Evolutionary conservation across 176 grass and related monocot species (phyloP).

Genomic region (Thinopyrum elongatum): DNA sequence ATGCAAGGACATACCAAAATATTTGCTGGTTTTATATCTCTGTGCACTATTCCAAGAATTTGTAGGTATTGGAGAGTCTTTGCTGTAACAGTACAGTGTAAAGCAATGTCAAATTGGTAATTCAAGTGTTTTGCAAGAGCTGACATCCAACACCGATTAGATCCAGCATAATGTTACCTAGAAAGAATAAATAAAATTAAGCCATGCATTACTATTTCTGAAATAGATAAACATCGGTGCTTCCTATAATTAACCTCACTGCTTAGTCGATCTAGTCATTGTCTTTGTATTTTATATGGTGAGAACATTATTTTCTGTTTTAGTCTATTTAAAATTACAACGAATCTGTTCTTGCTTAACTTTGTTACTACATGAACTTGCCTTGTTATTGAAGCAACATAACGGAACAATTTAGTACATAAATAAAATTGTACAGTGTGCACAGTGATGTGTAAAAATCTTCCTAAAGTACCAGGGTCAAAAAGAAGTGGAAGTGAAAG

Average conservation of each 20-base stretch:
- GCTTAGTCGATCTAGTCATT: background rate
- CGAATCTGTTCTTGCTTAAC: background rate
- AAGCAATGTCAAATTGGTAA: slow-evolving; percentile 32
- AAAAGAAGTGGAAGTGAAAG: background rate
- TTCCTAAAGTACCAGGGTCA: background rate
- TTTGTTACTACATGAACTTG: background rate
- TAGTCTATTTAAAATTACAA: background rate
- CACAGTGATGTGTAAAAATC: background rate
- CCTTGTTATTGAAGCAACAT: background rate
- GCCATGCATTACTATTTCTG: background rate
- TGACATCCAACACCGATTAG: slow-evolving; percentile 8
- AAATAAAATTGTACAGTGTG: background rate
- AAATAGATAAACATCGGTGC: background rate
- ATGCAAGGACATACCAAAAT: slow-evolving; percentile 71
- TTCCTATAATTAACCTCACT: background rate
- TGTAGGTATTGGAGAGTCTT: slow-evolving; percentile 81
- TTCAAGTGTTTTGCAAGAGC: background rate
- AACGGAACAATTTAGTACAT: background rate
- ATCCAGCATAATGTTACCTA: background rate
- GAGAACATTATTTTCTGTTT: background rate
- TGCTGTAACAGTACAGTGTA: slow-evolving; percentile 45
- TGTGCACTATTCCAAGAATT: slow-evolving; percentile 71
- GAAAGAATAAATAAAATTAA: background rate
- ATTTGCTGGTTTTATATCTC: slow-evolving; percentile 97
- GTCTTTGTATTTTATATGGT: slow-evolving; percentile 7